phyloP scores from a whole-genome alignment of 2,329 filamentous ascomycete species.

The Lojkania enalia region DNA sequence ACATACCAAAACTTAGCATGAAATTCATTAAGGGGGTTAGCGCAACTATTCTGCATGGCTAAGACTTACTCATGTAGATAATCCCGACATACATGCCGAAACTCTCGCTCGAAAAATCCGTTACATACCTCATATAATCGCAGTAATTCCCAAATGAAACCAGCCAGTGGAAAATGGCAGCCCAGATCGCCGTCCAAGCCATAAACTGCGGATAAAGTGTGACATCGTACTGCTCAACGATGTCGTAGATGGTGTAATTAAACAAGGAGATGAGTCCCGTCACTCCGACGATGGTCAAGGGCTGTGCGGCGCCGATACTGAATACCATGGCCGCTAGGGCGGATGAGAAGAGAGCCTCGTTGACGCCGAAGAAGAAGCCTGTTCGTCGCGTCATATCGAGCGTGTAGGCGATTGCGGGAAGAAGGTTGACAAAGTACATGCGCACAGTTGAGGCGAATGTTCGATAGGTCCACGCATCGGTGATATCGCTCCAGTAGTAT shows the following conservation, averaged over 20 bases:
- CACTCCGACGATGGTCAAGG: conserved; percentile 61
- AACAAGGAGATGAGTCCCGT: conserved; percentile 57
- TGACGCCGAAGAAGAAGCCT: conserved; percentile 59
- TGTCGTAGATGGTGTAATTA: conserved; percentile 64
- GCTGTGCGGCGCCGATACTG: conserved; percentile 56
- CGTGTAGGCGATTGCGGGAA: conserved; percentile 62
- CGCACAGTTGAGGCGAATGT: conserved; percentile 59
- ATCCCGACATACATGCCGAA: conserved; percentile 62
- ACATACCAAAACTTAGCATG: neutral
- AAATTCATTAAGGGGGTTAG: no score
- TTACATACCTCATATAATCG: conserved; percentile 63
- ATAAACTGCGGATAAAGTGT: conserved; percentile 58
- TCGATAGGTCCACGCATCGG: conserved; percentile 59
- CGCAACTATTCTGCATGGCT: neutral
- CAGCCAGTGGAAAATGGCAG: conserved; percentile 61
- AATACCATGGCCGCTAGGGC: conserved; percentile 61
- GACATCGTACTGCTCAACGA: conserved; percentile 54
- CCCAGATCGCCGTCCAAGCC: conserved; percentile 61
- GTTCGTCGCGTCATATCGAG: conserved; percentile 62
- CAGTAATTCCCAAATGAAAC: conserved; percentile 57
- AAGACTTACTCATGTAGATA: conserved; percentile 55
- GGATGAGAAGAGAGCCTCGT: conserved; percentile 59
- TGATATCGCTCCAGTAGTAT: conserved; percentile 60
- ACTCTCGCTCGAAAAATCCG: conserved; percentile 58
- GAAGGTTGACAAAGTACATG: conserved; percentile 63